Conservation (phyloP, 208 protist species). For the Leptomonas pyrrhocoris region DNA sequence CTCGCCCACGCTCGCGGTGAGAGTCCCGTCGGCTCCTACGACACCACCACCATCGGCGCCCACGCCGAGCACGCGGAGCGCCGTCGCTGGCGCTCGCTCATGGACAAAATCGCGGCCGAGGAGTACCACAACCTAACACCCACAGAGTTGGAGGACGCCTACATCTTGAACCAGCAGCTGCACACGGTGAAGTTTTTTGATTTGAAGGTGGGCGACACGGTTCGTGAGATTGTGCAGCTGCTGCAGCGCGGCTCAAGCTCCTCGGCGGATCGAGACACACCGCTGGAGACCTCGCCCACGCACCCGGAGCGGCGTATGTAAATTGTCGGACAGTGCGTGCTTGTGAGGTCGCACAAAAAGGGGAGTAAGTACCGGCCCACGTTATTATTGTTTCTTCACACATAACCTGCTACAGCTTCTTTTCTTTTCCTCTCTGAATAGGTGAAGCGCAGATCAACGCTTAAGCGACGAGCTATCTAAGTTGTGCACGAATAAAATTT, state of each 20-base stretch:
- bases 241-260: conserved; percentile 60
- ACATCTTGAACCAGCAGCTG: conserved; percentile 74
- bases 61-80: conserved; percentile 49
- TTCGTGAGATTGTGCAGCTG: conserved; percentile 76
- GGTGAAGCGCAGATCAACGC: too few species aligned
- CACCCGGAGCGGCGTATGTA: conserved; percentile 81
- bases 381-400: too few species aligned
- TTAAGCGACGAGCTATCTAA: too few species aligned
- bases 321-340: not conserved
- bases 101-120: conserved; percentile 79
- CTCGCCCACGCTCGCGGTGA: conserved; percentile 62
- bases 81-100: conserved; percentile 75
- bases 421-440: too few species aligned
- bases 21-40: conserved; percentile 61
- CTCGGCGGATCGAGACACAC: conserved; percentile 59
- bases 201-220: conserved; percentile 83
- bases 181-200: conserved; percentile 90
- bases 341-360: not conserved
- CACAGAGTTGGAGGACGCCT: conserved; percentile 60
- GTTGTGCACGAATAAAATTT: too few species aligned
- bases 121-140: conserved; percentile 70
- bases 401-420: too few species aligned
- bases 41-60: conserved; percentile 53
- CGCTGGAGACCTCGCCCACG: conserved; percentile 56
- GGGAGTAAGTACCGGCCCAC: not conserved